Evolutionary conservation across 495 filamentous ascomycete genomes (phyloP), one percentile per base, ranked within the genome.

Genomic region (Margaritispora aquatica): DNA sequence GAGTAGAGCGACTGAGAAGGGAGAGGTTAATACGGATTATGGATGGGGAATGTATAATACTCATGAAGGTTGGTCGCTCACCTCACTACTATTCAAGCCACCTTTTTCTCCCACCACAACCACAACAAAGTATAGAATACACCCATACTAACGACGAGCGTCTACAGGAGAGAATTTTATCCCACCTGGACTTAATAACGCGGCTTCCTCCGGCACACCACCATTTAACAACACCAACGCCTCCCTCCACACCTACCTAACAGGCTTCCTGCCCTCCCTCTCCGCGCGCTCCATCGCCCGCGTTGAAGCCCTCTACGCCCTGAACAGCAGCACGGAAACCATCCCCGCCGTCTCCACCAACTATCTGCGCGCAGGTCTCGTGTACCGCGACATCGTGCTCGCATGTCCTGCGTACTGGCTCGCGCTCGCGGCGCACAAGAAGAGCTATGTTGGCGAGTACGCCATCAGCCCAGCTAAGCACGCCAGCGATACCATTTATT

Each of bases 371-470:
- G 83, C 84, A 1, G 79, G 81, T 0, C 61, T 85, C 31, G 67
- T 86, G 0, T 85, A 80, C 56, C 66, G 83, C 2, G 83, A 85
- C 66, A 63, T 80, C 0, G 75, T 83, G n/a, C 77, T 85, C 19
- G 75, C 83, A 1, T 85, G 83, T 64, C 82, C 83, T 1, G 75
- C 75, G 2, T 81, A 78, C 58, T 85, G 81, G 82, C 73, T 81
- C 63, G 72, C 81, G 1, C 68, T 67, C 9, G 73, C 72, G 4
- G 78, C 78, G 8, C 62, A 64, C 26, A 69, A 66, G 11, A 70
- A 66, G 1, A 72, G 79, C 1, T 84, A 80, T 66, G 56, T 84
- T 24, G 81, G 77, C 7, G 81, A 85, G 63, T 86, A 85, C 59
- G 78, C 75, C 0, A 84, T 85, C 56, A 61, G 68, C 20, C 84